Evolutionary conservation across 495 filamentous ascomycete species (phyloP).

Genomic region (Hyaloscypha hepaticicola): DNA sequence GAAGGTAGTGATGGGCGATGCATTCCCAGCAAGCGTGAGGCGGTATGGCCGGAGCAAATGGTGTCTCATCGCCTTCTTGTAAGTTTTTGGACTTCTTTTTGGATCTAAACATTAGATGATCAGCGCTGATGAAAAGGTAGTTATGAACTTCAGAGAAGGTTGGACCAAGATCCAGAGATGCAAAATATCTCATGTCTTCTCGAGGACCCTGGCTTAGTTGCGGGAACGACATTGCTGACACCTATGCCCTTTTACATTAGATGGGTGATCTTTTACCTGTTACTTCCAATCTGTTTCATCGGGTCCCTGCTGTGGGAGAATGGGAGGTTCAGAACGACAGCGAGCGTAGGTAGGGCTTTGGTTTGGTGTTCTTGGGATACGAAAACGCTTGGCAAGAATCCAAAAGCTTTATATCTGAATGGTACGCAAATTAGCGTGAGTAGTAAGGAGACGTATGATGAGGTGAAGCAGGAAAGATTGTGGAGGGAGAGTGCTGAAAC

Average conservation of each 20-base stretch:
- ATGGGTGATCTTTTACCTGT: background rate
- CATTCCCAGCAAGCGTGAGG: slow-evolving; percentile 5
- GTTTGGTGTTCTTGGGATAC: slow-evolving; percentile 13
- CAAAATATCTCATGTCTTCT: slow-evolving; percentile 4
- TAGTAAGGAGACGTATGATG: slow-evolving; percentile 1
- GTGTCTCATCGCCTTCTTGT: slow-evolving; percentile 9
- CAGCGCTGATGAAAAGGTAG: background rate
- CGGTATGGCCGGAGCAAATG: slow-evolving; percentile 15
- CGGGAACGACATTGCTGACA: slow-evolving; percentile 5
- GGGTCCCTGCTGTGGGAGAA: background rate
- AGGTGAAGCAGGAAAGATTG: background rate
- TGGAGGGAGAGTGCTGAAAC: slow-evolving; percentile 1
- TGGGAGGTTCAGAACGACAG: slow-evolving; percentile 6
- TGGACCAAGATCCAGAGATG: background rate
- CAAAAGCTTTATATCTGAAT: slow-evolving; percentile 2
- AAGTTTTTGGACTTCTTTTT: background rate
- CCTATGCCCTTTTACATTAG: slow-evolving; percentile 2
- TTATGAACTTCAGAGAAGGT: slow-evolving; percentile 7
- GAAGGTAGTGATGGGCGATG: background rate
- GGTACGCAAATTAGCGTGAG: background rate
- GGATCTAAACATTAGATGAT: background rate
- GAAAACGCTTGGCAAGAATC: background rate
- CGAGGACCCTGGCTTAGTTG: slow-evolving; percentile 8
- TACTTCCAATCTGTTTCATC: slow-evolving; percentile 1
- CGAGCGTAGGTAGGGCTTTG: background rate